These are phyloP conservation scores for Endothia cerciana DNA, from an alignment of 2,329 filamentous ascomycete genomes.

Conservation along the genomic window DNA sequence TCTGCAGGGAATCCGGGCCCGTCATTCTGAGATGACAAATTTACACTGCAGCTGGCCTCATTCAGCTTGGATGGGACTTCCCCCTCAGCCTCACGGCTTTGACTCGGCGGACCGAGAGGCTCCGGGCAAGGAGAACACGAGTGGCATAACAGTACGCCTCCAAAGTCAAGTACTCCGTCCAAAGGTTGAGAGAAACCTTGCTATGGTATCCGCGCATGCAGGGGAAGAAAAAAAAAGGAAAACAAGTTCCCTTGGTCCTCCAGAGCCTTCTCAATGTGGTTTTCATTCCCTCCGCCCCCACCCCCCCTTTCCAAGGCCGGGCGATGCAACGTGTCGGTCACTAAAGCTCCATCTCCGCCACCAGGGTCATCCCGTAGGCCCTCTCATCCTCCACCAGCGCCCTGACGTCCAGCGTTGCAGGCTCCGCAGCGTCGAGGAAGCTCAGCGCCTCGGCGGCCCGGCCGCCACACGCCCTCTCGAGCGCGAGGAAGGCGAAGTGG, in stretches of 20 bases:
- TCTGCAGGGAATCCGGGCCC: background rate
- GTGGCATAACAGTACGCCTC: background rate
- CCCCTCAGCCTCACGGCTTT: background rate
- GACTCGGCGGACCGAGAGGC: background rate
- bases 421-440: conserved; percentile 48
- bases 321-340: too few relatives aligned
- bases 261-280: background rate
- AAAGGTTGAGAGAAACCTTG: background rate
- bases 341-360: conserved; percentile 25
- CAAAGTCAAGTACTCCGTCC: background rate
- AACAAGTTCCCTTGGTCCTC: too few relatives aligned
- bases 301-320: background rate
- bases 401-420: conserved; percentile 41
- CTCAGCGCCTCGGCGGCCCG: conserved; percentile 61
- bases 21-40: too few relatives aligned
- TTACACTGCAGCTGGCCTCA: too few relatives aligned
- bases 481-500: conserved; percentile 83
- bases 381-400: conserved; percentile 34
- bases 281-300: too few relatives aligned
- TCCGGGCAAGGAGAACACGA: background rate
- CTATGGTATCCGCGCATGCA: background rate
- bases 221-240: background rate
- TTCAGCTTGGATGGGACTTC: too few relatives aligned
- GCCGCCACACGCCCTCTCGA: conserved; percentile 78
- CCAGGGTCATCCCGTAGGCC: conserved; percentile 25